Evolutionary conservation across 495 filamentous ascomycete genomes (phyloP).

Genomic region (Pseudoneurospora amorphoporcata): DNA sequence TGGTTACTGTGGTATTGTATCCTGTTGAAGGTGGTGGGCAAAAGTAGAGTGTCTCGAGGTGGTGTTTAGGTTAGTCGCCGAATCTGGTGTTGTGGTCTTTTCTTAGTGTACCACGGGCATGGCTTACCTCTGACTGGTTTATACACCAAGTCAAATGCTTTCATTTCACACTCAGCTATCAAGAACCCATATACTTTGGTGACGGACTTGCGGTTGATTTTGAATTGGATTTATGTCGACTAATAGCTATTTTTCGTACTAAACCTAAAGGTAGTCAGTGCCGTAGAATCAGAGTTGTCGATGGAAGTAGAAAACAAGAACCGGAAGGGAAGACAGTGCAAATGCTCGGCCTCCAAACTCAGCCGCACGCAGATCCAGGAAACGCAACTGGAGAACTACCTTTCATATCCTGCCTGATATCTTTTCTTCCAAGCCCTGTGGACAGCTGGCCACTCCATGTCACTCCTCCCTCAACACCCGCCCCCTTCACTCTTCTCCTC

Average conservation of each 20-base stretch:
- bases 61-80: not conserved
- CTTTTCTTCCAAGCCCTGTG: not conserved
- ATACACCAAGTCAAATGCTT: not conserved
- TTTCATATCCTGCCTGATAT: not conserved
- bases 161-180: not conserved
- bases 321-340: not conserved
- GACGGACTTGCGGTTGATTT: not conserved
- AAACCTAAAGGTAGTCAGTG: not conserved
- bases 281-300: not conserved
- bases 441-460: not conserved
- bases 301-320: not conserved
- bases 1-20: slow-evolving; percentile 17
- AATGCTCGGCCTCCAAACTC: not conserved
- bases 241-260: not conserved
- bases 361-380: not conserved
- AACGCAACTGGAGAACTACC: no score
- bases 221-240: not conserved
- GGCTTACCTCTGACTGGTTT: not conserved
- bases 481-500: not conserved
- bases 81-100: not conserved
- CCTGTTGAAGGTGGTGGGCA: not conserved
- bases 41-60: not conserved
- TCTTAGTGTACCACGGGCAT: not conserved
- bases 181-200: not conserved
- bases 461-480: not conserved